phyloP scores from a whole-genome alignment of 441 rosid genomes.

The Populus hybrid region DNA sequence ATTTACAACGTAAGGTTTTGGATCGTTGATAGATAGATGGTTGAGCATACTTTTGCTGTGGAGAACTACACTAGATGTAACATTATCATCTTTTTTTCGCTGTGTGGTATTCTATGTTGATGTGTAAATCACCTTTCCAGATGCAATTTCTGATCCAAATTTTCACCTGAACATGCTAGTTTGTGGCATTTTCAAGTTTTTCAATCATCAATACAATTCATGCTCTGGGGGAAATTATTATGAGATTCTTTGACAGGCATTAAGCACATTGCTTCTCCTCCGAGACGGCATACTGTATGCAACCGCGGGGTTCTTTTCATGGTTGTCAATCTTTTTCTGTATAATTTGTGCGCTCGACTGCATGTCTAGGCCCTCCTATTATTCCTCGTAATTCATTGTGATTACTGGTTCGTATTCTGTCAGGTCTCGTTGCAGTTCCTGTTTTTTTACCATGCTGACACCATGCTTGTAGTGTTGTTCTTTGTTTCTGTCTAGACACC shows the following conservation, averaged over 20 bases:
- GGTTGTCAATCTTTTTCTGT: not conserved
- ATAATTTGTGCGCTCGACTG: not conserved
- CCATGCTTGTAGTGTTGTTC: not conserved
- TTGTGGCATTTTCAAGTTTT: not conserved
- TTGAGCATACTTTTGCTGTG: slow-evolving; percentile 11
- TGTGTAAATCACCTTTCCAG: slow-evolving; percentile 1
- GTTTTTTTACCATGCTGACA: too few relatives aligned
- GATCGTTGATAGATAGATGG: not conserved
- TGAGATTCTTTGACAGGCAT: not conserved
- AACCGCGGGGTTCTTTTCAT: too few relatives aligned
- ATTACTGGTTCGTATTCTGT: not conserved
- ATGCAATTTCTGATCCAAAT: not conserved
- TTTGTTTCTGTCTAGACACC: too few relatives aligned
- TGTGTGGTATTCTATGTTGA: not conserved
- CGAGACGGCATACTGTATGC: not conserved
- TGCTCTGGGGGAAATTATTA: not conserved
- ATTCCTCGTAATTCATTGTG: not conserved
- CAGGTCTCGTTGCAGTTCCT: not conserved
- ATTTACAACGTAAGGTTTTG: slow-evolving; percentile 16
- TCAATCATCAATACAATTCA: not conserved
- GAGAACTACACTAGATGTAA: not conserved
- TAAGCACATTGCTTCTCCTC: not conserved
- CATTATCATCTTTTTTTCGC: not conserved
- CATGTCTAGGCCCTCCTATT: not conserved
- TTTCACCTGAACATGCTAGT: not conserved